Evolutionary conservation across 2,329 filamentous ascomycete genomes (phyloP).

Genomic region (Septoria linicola): DNA sequence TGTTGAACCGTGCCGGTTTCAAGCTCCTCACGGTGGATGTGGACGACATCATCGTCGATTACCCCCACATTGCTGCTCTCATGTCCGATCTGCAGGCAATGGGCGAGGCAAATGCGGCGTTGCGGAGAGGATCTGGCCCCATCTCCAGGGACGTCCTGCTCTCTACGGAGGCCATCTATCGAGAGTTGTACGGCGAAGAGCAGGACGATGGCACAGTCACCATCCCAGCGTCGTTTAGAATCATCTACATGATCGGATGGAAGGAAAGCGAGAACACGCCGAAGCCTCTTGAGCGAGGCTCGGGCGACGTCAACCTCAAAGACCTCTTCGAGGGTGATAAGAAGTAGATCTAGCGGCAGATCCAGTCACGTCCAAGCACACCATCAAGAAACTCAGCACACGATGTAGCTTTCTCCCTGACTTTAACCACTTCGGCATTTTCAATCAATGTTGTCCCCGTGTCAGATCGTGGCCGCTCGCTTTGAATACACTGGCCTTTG

Average conservation of each 20-base stretch:
- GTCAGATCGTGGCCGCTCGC: too few species aligned
- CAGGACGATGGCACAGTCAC: conserved; percentile 62
- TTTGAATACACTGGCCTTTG: too few species aligned
- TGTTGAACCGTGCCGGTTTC: conserved; percentile 85
- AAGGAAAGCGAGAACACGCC: conserved; percentile 78
- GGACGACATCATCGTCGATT: conserved; percentile 95
- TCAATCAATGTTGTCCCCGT: too few species aligned
- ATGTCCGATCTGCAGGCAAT: conserved; percentile 95
- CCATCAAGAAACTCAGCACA: too few species aligned
- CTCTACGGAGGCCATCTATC: conserved; percentile 85
- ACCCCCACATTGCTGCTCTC: conserved; percentile 81
- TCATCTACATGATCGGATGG: conserved; percentile 99
- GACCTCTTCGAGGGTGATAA: conserved; percentile 64
- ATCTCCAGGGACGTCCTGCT: conserved; percentile 81
- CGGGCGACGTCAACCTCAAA: conserved; percentile 82
- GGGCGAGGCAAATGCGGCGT: conserved; percentile 88
- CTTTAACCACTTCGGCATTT: too few species aligned
- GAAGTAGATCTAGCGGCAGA: too few species aligned
- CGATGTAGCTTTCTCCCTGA: too few species aligned
- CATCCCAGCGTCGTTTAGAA: conserved; percentile 81
- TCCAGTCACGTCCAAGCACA: too few species aligned
- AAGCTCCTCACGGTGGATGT: conserved; percentile 95
- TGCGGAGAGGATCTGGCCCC: conserved; percentile 75
- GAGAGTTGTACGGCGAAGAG: conserved; percentile 75
- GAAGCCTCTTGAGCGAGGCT: conserved; percentile 77